Percentiles rank a stretch among this genome's conserved stretches.
These are phyloP conservation scores for Fusarium staphyleae DNA, from an alignment of 2,329 filamentous ascomycete species.

Conservation along the genomic window DNA sequence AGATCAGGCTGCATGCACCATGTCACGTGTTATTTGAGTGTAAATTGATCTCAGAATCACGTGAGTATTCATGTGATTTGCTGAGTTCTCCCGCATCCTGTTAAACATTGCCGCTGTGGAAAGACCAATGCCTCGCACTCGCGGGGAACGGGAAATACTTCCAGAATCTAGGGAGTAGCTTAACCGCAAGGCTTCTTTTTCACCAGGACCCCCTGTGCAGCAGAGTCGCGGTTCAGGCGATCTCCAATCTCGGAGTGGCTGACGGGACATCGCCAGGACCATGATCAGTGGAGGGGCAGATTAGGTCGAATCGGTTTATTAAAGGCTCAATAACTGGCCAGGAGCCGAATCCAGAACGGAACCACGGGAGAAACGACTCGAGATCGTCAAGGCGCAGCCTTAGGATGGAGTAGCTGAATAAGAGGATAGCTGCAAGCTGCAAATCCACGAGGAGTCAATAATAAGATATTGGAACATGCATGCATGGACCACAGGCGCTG, in stretches of 20 bases:
- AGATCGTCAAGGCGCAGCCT: slow-evolving; percentile 6
- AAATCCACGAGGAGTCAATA: too few species aligned
- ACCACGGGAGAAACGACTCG: not conserved
- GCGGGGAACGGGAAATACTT: slow-evolving; percentile 14
- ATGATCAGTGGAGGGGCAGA: not conserved
- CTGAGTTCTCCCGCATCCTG: accelerated
- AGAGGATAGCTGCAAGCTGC: too few species aligned
- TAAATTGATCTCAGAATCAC: not conserved
- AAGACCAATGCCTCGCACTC: not conserved
- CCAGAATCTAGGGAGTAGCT: slow-evolving; percentile 2
- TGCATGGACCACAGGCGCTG: not conserved
- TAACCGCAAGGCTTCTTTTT: slow-evolving; percentile 5
- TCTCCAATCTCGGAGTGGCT: slow-evolving; percentile 15
- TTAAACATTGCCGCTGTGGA: slow-evolving; percentile 8
- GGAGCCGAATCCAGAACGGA: not conserved
- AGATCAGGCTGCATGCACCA: too few species aligned
- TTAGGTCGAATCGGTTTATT: not conserved
- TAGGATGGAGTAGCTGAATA: not conserved
- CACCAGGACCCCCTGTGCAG: slow-evolving; percentile 2
- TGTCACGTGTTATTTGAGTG: too few species aligned
- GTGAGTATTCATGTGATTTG: not conserved
- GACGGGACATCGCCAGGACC: slow-evolving; percentile 10
- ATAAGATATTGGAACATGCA: too few species aligned
- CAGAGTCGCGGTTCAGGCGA: slow-evolving; percentile 7
- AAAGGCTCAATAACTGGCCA: not conserved